Base-by-base conservation (phyloP, 371 early-diverging fungal genomes). In the Apophysomyces ossiformis region DNA sequence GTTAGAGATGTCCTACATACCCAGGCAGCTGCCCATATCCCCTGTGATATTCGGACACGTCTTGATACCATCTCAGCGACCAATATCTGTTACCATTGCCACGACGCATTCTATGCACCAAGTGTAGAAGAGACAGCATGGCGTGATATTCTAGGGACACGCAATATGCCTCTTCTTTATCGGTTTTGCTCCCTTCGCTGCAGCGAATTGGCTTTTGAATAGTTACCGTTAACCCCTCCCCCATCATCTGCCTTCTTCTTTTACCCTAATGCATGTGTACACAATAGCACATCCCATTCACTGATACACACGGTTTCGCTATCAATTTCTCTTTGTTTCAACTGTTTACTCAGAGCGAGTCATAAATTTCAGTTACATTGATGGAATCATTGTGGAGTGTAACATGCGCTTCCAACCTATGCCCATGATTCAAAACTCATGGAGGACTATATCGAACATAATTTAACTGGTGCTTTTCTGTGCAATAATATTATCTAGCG, bases 151-250 rank as follows among this genome's bases (percentile, higher is more conserved):
- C 58, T 74, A 5, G 67, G 65, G 26, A 66, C 66, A 26, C 61
- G 37, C 15, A 63, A 67, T 54, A 66, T 81, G 12, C 78, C 81
- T 39, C 56, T 76, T 5, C 18, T 67, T 16, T 72, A 70, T 63
- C 67, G 81, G 38, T 78, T 75, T 45, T 81, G 81, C 44, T 81
- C 81, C 8, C 54, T 64, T 1, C 36, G 54, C 3, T 80, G 81
- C 50, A 59, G 70, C 56, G 26, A 60, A 4, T 1, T 39, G 32
- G n/a, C 41, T 26, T 50, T n/a, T 11, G 38, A 32, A 64, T 18
- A 61, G 43, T 7, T 32, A 41, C 8, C 11, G 32, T 26, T 26
- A 26, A 2, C 43, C 13, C 16, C 16, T 60, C 18, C 60, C 6
- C 43, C 38, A n/a, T 38, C 13, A 6, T 58, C 15, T 6, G 36